phyloP scores from a whole-genome alignment of 1,284 basidiomycete genomes.

The Ceratobasidium sp. region DNA sequence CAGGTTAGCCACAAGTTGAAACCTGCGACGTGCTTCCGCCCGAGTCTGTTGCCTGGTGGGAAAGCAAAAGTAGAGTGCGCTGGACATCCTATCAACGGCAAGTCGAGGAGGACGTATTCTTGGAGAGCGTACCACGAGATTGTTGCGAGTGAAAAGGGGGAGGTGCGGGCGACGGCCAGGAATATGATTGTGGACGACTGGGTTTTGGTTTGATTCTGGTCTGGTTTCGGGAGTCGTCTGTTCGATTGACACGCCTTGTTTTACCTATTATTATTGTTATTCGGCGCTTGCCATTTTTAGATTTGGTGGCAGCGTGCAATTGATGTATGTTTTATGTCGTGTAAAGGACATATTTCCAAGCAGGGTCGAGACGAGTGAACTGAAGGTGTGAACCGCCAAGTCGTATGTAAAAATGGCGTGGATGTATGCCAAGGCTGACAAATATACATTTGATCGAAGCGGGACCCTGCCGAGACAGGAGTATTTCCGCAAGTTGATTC shows the following conservation, averaged over 20 bases:
- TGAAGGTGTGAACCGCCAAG: too few species aligned
- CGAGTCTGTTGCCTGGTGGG: neutral
- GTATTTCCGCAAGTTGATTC: constrained; percentile 16
- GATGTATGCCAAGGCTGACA: neutral
- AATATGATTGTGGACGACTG: constrained; percentile 8
- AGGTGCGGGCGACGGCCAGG: neutral
- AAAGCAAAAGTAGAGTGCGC: neutral
- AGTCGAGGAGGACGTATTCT: constrained; percentile 22
- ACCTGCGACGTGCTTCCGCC: constrained; percentile 14
- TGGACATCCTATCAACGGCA: constrained; percentile 13
- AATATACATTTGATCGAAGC: constrained; percentile 15
- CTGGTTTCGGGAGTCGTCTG: too few species aligned
- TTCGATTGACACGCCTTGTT: too few species aligned
- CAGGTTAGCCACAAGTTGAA: constrained; percentile 9
- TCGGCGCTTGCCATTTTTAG: too few species aligned
- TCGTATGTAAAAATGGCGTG: neutral
- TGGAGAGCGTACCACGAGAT: constrained; percentile 31
- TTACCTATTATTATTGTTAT: too few species aligned
- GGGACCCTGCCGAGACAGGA: constrained; percentile 15
- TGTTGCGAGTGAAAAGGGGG: neutral
- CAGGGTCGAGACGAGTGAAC: too few species aligned
- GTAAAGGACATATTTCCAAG: too few species aligned
- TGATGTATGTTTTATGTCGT: too few species aligned
- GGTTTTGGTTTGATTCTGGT: constrained; percentile 28
- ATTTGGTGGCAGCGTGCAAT: too few species aligned